Conservation (phyloP, 1,139 yeast species). For the Entelexis paramagnoliae region DNA sequence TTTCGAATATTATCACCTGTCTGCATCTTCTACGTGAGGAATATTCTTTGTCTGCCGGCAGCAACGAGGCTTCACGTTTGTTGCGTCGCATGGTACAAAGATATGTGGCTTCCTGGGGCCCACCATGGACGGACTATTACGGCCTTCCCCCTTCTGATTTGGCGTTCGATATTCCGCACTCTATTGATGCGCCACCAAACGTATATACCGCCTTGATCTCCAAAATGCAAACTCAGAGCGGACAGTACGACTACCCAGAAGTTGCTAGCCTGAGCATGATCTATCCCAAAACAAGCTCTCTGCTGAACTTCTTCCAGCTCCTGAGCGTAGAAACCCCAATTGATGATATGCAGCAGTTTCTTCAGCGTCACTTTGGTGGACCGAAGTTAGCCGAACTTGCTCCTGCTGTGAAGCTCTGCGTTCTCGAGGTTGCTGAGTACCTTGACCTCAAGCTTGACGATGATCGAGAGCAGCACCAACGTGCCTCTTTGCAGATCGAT, state of each 20-base stretch:
- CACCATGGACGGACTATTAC: conserved; percentile 71
- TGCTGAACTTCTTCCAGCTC: not conserved
- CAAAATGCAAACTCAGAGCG: not conserved
- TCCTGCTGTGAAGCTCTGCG: conserved; percentile 12
- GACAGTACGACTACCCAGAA: not conserved
- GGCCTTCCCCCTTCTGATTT: conserved; percentile 16
- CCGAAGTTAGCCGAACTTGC: not conserved
- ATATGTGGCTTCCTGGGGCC: conserved; percentile 56
- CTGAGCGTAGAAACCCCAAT: not conserved
- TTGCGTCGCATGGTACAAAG: conserved; percentile 52
- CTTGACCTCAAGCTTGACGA: not conserved
- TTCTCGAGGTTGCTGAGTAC: conserved; percentile 10
- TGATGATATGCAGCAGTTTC: not conserved
- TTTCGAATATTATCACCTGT: conserved; percentile 43
- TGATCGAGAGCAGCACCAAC: not conserved
- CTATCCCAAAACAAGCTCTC: not conserved
- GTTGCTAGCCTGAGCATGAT: not conserved
- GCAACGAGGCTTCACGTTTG: conserved; percentile 32
- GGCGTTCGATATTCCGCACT: not conserved
- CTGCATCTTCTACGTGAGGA: conserved; percentile 76
- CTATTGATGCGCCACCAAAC: not conserved
- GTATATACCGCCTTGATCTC: not conserved
- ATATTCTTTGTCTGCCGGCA: conserved; percentile 46
- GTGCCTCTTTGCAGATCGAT: too few species aligned
- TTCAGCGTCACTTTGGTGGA: not conserved